A percentile compares a stretch with the other conserved stretches of the same genome.
Conservation (phyloP, 768 basidiomycete species). For the Boletus pseudo-olivaceus region DNA sequence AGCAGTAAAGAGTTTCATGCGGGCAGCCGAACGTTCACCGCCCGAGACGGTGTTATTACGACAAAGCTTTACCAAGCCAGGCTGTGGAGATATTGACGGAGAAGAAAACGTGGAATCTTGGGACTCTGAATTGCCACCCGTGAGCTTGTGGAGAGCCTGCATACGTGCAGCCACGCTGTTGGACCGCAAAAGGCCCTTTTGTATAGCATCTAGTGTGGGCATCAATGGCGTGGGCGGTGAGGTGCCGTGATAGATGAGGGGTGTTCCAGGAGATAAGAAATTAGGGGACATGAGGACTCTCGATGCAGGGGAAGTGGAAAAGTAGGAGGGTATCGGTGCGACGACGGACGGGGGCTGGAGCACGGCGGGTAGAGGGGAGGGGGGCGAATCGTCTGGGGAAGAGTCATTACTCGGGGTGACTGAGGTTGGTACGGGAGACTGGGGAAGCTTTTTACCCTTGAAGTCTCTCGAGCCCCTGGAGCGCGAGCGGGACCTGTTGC, state of each 20-base stretch:
- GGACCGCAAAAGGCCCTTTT: conserved; percentile 78
- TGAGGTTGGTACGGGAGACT: conserved; percentile 44
- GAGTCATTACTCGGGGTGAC: conserved; percentile 58
- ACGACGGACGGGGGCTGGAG: conserved; percentile 30
- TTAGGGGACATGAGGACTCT: conserved; percentile 41
- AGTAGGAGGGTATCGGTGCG: conserved; percentile 59
- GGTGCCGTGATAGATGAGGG: conserved; percentile 60
- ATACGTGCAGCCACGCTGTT: conserved; percentile 84
- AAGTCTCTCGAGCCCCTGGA: conserved; percentile 67
- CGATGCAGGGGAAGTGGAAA: conserved; percentile 43
- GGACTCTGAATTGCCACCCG: conserved; percentile 60
- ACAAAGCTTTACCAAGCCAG: conserved; percentile 43
- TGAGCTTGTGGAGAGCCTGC: conserved; percentile 81
- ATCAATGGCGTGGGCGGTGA: conserved; percentile 60
- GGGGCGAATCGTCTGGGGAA: conserved; percentile 57
- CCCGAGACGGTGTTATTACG: conserved; percentile 84
- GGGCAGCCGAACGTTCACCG: conserved; percentile 71
- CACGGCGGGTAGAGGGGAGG: conserved; percentile 27
- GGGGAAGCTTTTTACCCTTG: conserved; percentile 55
- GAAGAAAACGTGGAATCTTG: conserved; percentile 56
- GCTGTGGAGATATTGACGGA: conserved; percentile 45
- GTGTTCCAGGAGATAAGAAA: conserved; percentile 50
- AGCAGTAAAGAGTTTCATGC: conserved; percentile 62
- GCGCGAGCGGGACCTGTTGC: conserved; percentile 65
- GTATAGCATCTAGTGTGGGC: conserved; percentile 76